Base-by-base conservation (phyloP, 208 protist genomes). In the Leishmania braziliensis region DNA sequence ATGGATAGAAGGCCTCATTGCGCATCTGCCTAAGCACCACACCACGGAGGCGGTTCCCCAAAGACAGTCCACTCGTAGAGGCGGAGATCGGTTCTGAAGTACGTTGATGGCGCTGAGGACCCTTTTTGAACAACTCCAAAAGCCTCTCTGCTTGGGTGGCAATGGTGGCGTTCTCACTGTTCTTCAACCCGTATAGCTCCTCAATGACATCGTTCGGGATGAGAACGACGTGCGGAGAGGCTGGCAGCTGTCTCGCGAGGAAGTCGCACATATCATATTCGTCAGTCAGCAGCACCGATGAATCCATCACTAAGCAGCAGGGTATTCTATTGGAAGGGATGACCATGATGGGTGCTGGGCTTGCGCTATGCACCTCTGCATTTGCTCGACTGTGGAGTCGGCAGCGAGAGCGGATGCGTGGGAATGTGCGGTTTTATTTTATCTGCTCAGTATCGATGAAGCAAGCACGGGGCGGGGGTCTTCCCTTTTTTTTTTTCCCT, bases 171-270 rank as follows among this genome's bases (percentile, higher is more conserved):
- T 29, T 23, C 5, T 8, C 60, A 5, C 20, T 20, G 0, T 46
- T 65, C 16, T 48, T 10, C 16, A 84, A 53, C 20, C 72, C 60
- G 9, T 73, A 4, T 18, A 84, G 69, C 60, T 82, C 80, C 5
- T 43, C 54, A 3, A 81, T 9, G 20, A 87, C 83, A 29, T 70
- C 56, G 9, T 39, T 6, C 8, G 83, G 83, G 14, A 87, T 82
- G 18, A 87, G 58, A 46, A 76, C 0, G 1, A 71, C 33, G 62
- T 87, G 73, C 36, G 68, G 66, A 0, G 79, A 76, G 12, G 26
- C 9, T 10, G 54, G 78, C 72, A 70, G 36, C 83, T 62, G 3
- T 4, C 14, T 50, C 18, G 46, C 0, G 10, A 80, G 53, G 20
- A 80, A 36, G 23, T 84, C 53, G 18, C n/a, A n/a, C 63, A 63